Base-by-base conservation (phyloP, 116 monocot species). In the Phalaenopsis hybrid region DNA sequence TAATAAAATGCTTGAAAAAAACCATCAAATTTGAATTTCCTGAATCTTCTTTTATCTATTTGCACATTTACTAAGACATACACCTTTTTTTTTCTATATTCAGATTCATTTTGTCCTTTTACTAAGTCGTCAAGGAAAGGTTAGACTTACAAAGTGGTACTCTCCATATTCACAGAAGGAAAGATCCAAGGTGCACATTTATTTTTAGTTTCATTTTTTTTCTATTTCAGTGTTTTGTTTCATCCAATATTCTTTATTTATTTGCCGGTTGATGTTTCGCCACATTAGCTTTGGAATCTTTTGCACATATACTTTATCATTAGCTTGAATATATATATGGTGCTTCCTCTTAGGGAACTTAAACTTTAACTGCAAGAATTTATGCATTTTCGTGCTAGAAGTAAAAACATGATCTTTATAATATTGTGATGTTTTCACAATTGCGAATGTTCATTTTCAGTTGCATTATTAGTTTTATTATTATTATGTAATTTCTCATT, bases 101-200 rank as follows among this genome's bases (percentile, higher is more conserved):
- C 83, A 96, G 96, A 96, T 96, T 52, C 90, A 93, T 72, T 96
- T 93, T 84, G 96, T 96, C 58, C 84, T 92, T 81, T 89, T 96
- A 20, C 90, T 96, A 57, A 96, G 91, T 77, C 88, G 94, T 2
- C 96, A 96, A 85, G 94, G 96, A 33, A 94, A 94, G 84, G 94
- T 96, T 72, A 89, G 96, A 82, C 69, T 96, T 85, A 96, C 96
- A 37, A 96, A 96, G 87, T 96, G 96, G 96, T 96, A 96, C 82
- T 92, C 92, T 77, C 89, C 96, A 78, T 92, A 96, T 84, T 57
- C 92, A 72, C 96, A 94, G 81, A 96, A 94, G 82, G 94, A 96
- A 85, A 90, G 96, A 88, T 82, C 92, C 45, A 96, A 92, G 96
- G 96, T 82, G 75, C 17, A 77, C 50, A 10, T 52, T 77, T 77